phyloP scores from a whole-genome alignment of 2,329 filamentous ascomycete species.

The Raffaelea ambrosiae region DNA sequence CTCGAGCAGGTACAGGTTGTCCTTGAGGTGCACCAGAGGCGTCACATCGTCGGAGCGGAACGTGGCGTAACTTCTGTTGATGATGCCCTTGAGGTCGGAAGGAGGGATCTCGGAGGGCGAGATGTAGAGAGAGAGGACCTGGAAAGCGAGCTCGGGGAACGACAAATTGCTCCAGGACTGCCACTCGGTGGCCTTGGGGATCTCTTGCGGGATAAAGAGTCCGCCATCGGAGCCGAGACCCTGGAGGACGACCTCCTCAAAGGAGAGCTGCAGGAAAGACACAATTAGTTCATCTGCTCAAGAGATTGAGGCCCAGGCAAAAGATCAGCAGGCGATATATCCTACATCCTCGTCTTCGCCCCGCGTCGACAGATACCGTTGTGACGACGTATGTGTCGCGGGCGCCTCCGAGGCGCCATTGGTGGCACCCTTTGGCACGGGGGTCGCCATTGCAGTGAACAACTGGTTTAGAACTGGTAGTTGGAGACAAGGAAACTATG shows the following conservation, averaged over 20 bases:
- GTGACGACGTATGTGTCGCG: conserved; percentile 14
- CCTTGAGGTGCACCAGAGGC: conserved; percentile 63
- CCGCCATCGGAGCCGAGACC: conserved; percentile 81
- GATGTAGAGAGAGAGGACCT: conserved; percentile 84
- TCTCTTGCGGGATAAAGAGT: conserved; percentile 79
- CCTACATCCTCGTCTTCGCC: conserved; percentile 14
- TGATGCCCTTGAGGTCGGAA: conserved; percentile 72
- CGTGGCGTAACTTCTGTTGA: conserved; percentile 77
- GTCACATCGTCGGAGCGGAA: conserved; percentile 76
- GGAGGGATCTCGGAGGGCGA: conserved; percentile 73
- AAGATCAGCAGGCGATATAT: neutral
- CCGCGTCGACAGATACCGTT: conserved; percentile 15
- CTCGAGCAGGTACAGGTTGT: conserved; percentile 81
- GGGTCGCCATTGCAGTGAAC: too few relatives aligned
- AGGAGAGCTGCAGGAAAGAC: conserved; percentile 55
- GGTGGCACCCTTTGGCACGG: conserved; percentile 1
- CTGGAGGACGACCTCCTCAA: conserved; percentile 86
- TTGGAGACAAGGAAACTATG: too few relatives aligned
- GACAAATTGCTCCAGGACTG: conserved; percentile 69
- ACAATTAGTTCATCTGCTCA: too few relatives aligned
- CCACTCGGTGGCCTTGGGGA: conserved; percentile 44
- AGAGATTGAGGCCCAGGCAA: neutral
- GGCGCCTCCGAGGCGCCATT: neutral
- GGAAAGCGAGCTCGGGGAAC: conserved; percentile 73
- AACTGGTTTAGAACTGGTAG: too few relatives aligned